Percentiles rank a stretch among this genome's conserved stretches.
phyloP scores from a whole-genome alignment of 805 yeast genomes.

The Wickerhamiella australiensis region DNA sequence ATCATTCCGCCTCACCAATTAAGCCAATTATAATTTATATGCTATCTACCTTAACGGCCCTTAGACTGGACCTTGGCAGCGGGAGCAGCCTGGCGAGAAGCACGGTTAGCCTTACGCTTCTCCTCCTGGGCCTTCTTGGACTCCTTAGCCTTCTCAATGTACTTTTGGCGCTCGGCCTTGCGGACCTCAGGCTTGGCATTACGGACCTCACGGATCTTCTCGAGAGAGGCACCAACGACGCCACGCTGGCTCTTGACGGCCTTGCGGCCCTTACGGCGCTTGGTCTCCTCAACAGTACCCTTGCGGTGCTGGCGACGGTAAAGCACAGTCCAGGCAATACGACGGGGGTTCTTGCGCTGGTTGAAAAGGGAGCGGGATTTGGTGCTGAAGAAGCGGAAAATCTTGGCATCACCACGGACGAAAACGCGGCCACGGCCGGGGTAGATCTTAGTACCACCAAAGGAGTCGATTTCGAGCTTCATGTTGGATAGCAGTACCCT shows the following conservation, averaged over 20 bases:
- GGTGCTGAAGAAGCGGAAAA: constrained; percentile 98
- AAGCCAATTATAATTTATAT: constrained; percentile 5
- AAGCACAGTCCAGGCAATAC: constrained; percentile 98
- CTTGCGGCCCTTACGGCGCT: constrained; percentile 96
- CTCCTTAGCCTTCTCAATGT: constrained; percentile 44
- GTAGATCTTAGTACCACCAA: constrained; percentile 99
- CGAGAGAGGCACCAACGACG: constrained; percentile 98
- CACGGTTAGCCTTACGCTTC: constrained; percentile 89
- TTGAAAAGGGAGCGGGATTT: constrained; percentile 96
- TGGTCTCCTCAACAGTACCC: constrained; percentile 97
- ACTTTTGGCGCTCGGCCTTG: constrained; percentile 93
- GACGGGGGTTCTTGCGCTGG: constrained; percentile 99
- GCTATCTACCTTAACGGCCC: constrained; percentile 59
- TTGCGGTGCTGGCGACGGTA: constrained; percentile 99
- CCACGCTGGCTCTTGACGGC: constrained; percentile 98
- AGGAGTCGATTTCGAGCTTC: constrained; percentile 99
- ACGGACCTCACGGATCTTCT: constrained; percentile 96
- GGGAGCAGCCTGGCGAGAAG: constrained; percentile 97
- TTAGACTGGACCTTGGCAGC: constrained; percentile 94
- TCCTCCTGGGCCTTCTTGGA: constrained; percentile 75
- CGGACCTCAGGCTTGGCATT: constrained; percentile 90
- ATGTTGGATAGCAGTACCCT: constrained; percentile 33
- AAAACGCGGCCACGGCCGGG: constrained; percentile 99
- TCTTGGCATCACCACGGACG: constrained; percentile 99
- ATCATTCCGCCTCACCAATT: too few relatives aligned